Evolutionary conservation across 768 basidiomycete genomes (phyloP), one percentile per base, ranked within the genome.

Genomic region (Tricholoma bakamatsutake): DNA sequence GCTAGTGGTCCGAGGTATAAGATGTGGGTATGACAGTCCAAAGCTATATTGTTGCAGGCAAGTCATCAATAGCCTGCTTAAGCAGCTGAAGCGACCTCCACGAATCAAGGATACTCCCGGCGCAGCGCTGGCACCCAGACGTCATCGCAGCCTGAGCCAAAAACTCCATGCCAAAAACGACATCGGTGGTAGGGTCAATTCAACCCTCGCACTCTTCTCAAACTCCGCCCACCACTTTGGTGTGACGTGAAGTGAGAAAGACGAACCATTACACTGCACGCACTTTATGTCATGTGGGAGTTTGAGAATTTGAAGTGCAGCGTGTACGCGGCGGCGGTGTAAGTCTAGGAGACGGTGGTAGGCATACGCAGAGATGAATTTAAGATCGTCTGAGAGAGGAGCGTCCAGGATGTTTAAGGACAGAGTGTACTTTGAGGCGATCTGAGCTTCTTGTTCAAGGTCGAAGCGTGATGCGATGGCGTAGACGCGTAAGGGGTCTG

Each of bases 161-260:
- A 66, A 87, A 89, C 31, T 76, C 69, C 66, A 85, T 71, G 34
- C 76, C 74, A 63, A 89, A 88, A 35, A 90, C 77, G 45, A 77
- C 72, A 24, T 79, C 79, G 15, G 83, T 77, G 54, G 80, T 78
- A 37, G 86, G 86, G 42, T 68, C 54, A 90, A 68, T 63, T 89
- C 88, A 63, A 78, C 77, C 62, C 63, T 78, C 35, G 85, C 87
- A 55, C 71, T 63, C 64, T 64, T 76, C 65, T 80, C 77, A 61
- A 81, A 90, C 57, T 80, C 80, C 18, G 65, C 64, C 87, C 87
- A 90, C 88, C 87, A 89, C 66, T 77, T 78, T 18, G 88, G 88
- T 5, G 76, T 73, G 5, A 72, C 71, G 55, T 80, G 71, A 50
- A 75, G 69, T 1, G 75, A 72, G 58, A 67, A 66, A 7, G 70